Evolutionary conservation across 2,329 filamentous ascomycete species (phyloP).

Genomic region (Trichoderma citrinoviride): DNA sequence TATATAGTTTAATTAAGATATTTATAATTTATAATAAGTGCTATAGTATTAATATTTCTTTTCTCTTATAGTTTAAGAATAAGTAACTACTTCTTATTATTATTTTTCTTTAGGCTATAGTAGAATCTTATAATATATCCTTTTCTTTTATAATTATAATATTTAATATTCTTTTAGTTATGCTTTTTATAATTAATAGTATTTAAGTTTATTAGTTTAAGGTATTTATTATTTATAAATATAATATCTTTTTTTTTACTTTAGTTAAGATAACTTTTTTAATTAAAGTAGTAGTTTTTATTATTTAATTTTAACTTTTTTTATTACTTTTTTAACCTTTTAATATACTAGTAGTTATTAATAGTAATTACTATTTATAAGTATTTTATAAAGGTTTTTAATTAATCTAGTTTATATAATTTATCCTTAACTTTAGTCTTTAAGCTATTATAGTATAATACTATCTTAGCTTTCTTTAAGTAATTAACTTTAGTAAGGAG

Average conservation of each 20-base stretch:
- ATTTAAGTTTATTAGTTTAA: no score
- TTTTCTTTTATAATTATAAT: neutral
- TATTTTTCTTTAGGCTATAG: neutral
- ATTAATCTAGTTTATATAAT: neutral
- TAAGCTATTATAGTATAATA: neutral
- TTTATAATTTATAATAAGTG: no score
- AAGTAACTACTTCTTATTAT: neutral
- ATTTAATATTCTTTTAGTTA: neutral
- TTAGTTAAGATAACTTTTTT: no score
- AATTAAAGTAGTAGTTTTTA: no score
- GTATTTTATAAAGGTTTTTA: neutral
- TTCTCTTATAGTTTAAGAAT: no score
- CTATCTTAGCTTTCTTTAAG: neutral
- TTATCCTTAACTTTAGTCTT: neutral
- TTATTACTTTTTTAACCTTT: neutral
- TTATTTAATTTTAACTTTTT: neutral
- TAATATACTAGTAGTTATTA: no score
- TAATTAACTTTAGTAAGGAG: neutral
- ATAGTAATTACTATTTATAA: neutral
- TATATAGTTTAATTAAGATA: neutral
- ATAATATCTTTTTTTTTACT: no score
- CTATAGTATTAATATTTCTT: neutral
- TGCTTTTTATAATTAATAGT: neutral
- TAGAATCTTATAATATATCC: neutral
- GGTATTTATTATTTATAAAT: neutral